A percentile compares a stretch with the other conserved stretches of the same genome.
Evolutionary conservation across 306 rosid genomes (phyloP).

Genomic region (Pyrus pyrifolia): DNA sequence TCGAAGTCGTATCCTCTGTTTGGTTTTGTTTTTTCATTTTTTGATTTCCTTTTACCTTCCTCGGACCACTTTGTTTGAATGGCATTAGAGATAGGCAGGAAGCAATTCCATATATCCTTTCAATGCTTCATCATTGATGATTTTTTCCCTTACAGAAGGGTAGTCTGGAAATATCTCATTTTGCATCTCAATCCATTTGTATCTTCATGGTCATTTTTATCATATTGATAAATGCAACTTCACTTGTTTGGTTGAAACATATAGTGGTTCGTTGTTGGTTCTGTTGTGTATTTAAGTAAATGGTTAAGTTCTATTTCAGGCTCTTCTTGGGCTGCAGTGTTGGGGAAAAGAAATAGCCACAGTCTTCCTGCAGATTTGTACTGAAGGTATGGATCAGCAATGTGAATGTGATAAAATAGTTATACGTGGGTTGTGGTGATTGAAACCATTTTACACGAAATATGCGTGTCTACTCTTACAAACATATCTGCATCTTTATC

Average conservation of each 20-base stretch:
- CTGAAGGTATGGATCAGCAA: constrained; percentile 98
- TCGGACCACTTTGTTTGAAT: no score
- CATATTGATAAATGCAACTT: background rate
- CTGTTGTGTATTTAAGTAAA: constrained; percentile 7
- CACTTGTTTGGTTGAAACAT: background rate
- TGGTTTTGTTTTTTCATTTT: no score
- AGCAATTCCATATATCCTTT: no score
- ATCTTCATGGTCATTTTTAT: background rate
- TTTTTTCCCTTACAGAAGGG: background rate
- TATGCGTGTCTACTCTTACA: no score
- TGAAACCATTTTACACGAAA: no score
- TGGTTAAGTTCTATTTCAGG: constrained; percentile 53
- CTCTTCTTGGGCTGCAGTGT: constrained; percentile 97
- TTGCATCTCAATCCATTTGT: background rate
- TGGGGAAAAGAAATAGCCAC: constrained; percentile 60
- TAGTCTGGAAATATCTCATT: background rate
- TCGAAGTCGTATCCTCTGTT: no score
- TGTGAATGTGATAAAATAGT: no score
- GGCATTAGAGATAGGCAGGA: no score
- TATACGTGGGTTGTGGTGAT: no score
- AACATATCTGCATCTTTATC: no score
- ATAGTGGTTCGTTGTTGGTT: background rate
- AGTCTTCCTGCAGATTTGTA: constrained; percentile 82
- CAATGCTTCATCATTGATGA: background rate
- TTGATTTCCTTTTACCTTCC: no score